These are phyloP conservation scores for Clavispora santaluciae DNA, from an alignment of 805 yeast genomes.

Conservation along the genomic window DNA sequence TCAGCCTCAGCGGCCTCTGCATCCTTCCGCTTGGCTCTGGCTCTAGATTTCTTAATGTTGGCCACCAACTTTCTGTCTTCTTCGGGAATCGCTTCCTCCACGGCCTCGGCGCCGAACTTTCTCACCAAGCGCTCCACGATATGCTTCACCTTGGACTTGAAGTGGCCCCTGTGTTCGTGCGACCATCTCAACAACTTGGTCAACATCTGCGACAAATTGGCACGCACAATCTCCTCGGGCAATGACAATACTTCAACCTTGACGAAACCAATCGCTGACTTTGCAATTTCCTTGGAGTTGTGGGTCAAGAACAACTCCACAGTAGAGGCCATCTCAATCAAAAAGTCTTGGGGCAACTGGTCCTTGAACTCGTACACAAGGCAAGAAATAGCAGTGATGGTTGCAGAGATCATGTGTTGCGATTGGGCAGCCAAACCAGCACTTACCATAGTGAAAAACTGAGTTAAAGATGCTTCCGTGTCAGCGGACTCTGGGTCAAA, in stretches of 20 bases:
- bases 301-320: conserved; percentile 88
- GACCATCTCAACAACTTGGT: conserved; percentile 84
- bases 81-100: conserved; percentile 83
- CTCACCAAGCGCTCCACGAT: conserved; percentile 87
- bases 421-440: conserved; percentile 95
- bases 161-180: conserved; percentile 92
- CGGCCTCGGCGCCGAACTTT: conserved; percentile 82
- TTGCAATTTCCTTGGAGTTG: conserved; percentile 88
- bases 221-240: conserved; percentile 69
- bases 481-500: conserved; percentile 60
- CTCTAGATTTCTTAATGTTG: conserved; percentile 81
- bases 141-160: conserved; percentile 89
- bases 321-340: conserved; percentile 76
- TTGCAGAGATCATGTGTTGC: conserved; percentile 95
- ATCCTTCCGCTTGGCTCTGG: conserved; percentile 75
- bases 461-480: conserved; percentile 64
- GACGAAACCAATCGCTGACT: conserved; percentile 89
- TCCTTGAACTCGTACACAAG: conserved; percentile 80
- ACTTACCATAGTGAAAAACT: conserved; percentile 86
- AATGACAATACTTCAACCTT: conserved; percentile 82
- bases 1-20: conserved; percentile 29
- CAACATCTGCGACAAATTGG: conserved; percentile 61
- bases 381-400: conserved; percentile 82
- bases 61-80: conserved; percentile 78
- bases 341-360: conserved; percentile 51